These are phyloP conservation scores for Cutaneotrichosporon cavernicola DNA, from an alignment of 1,284 basidiomycete genomes.

Conservation along the genomic window DNA sequence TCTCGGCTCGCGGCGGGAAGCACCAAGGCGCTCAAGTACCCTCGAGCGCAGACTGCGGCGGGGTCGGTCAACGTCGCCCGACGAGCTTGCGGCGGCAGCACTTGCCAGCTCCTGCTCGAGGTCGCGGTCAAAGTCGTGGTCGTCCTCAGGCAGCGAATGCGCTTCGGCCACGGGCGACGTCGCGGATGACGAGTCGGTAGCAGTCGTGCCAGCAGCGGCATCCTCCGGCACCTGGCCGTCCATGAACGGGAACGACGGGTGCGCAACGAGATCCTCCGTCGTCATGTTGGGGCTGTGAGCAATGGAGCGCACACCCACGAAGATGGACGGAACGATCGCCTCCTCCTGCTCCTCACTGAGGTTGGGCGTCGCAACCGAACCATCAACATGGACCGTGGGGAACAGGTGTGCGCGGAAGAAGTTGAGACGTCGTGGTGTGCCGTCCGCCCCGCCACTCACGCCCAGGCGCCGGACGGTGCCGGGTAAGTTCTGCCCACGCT, in stretches of 20 bases:
- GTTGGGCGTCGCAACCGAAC: slow-evolving; percentile 8
- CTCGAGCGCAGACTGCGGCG: slow-evolving; percentile 35
- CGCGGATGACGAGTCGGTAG: not conserved
- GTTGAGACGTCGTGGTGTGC: slow-evolving; percentile 45
- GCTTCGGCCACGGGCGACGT: not conserved
- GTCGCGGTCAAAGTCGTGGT: slow-evolving; percentile 18
- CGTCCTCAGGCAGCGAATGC: slow-evolving; percentile 1
- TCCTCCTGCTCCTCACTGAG: slow-evolving; percentile 15
- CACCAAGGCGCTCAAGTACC: slow-evolving; percentile 27
- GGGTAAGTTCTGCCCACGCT: slow-evolving; percentile 37
- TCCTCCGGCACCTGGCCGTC: slow-evolving; percentile 38
- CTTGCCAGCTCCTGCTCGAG: slow-evolving; percentile 15
- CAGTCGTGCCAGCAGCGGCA: not conserved
- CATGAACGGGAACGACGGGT: slow-evolving; percentile 45
- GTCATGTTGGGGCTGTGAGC: slow-evolving; percentile 40
- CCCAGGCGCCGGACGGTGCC: slow-evolving; percentile 16
- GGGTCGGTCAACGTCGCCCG: not conserved
- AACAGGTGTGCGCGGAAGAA: slow-evolving; percentile 53
- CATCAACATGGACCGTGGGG: slow-evolving; percentile 34
- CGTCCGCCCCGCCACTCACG: slow-evolving; percentile 35
- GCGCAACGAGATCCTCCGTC: slow-evolving; percentile 42
- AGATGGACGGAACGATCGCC: slow-evolving; percentile 48
- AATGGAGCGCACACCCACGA: slow-evolving; percentile 49
- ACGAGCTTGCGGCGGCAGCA: not conserved
- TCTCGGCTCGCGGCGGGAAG: slow-evolving; percentile 15